Evolutionary conservation across 2,329 filamentous ascomycete species (phyloP), one percentile per base, ranked within the genome.

Genomic region (Xylariaceae sp.): DNA sequence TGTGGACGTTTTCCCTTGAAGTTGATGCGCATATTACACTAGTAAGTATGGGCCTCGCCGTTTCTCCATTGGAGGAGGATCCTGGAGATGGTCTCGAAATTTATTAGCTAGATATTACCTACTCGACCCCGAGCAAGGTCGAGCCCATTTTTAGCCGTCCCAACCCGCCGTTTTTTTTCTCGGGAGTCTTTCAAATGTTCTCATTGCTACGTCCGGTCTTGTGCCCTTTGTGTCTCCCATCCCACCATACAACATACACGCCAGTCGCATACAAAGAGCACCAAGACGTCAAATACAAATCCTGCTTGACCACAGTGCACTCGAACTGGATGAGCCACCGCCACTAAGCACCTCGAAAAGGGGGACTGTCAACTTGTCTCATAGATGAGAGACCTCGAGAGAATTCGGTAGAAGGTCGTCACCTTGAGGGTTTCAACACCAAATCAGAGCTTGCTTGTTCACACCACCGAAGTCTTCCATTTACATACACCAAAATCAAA

Each of bases 101-200:
- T 60, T 62, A 60, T 59, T 63, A 60, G 51, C 9, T 18, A 49
- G 47, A 17, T 18, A 49, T n/a, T 49, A 23, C 47, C 57, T 55
- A 18, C 53, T 53, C 35, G 55, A 58, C 60, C 60, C 62, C 55
- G 51, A 55, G 47, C 52, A 48, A 23, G 50, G 41, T 58, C 47
- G 45, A 18, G 53, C 57, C 41, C 50, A 53, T 55, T 59, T 23
- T 58, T 65, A 62, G 57, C 58, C 57, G 59, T 55, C 51, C 58
- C 52, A 55, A 59, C 57, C 55, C 61, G n/a, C 57, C 51, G 37
- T 44, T 51, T 48, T 61, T 57, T 57, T 64, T 61, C 5, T 15
- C 10, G 61, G 62, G 57, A 61, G 58, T 53, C 58, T 61, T 18
- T 58, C 50, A 51, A 58, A 64, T 58, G 44, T 67, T 66, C 66